Percentiles rank a stretch among this genome's conserved stretches.
phyloP scores from a whole-genome alignment of 768 basidiomycete genomes.

The Lactarius akahatsu region DNA sequence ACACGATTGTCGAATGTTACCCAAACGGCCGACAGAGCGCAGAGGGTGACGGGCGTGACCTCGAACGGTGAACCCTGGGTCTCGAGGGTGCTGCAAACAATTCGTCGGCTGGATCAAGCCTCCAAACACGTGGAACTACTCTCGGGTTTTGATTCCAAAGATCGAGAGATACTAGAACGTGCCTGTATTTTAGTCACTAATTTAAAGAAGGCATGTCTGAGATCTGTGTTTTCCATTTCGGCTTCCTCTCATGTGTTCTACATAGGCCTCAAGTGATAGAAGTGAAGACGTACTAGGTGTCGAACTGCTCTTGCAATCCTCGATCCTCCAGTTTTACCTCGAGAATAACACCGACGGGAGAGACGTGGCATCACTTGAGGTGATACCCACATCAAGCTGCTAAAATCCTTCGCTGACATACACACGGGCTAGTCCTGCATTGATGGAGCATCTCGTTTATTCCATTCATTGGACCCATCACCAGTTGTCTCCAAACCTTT shows the following conservation, averaged over 20 bases:
- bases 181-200: constrained; percentile 44
- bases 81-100: constrained; percentile 56
- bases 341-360: constrained; percentile 52
- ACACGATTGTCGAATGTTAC: constrained; percentile 53
- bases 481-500: constrained; percentile 36
- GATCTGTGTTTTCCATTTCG: neutral
- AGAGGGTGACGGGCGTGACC: constrained; percentile 59
- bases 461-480: constrained; percentile 38
- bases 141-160: constrained; percentile 55
- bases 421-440: constrained; percentile 51
- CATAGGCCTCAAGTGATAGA: constrained; percentile 41
- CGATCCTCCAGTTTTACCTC: constrained; percentile 72
- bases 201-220: constrained; percentile 45
- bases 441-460: constrained; percentile 58
- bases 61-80: constrained; percentile 82
- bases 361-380: constrained; percentile 62
- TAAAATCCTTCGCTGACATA: constrained; percentile 7
- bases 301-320: constrained; percentile 67
- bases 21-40: constrained; percentile 51
- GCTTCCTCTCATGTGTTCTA: constrained; percentile 10
- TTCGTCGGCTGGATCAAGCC: constrained; percentile 60
- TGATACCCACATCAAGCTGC: constrained; percentile 31
- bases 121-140: constrained; percentile 61
- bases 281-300: constrained; percentile 64
- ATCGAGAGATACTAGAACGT: constrained; percentile 45